phyloP scores from a whole-genome alignment of 2,329 filamentous ascomycete species.

The Colletotrichum eremochloae region DNA sequence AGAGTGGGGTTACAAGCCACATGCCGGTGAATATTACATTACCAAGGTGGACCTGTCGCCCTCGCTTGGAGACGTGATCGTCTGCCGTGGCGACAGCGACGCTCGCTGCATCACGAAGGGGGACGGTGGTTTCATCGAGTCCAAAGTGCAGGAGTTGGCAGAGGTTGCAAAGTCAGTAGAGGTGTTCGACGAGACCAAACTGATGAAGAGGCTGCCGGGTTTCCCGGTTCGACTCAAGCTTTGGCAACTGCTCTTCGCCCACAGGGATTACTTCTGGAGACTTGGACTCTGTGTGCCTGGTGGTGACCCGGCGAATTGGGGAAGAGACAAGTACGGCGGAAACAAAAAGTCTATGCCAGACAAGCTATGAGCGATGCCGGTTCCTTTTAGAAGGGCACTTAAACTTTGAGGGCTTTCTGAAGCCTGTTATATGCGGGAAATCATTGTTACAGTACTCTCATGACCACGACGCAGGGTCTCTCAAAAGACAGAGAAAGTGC shows the following conservation, averaged over 20 bases:
- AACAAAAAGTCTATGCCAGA: constrained; percentile 36
- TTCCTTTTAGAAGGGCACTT: not conserved
- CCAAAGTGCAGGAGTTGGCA: constrained; percentile 45
- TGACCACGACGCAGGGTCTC: not conserved
- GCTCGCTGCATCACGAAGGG: constrained; percentile 76
- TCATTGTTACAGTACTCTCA: not conserved
- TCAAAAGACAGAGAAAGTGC: not conserved
- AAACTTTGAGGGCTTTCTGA: not conserved
- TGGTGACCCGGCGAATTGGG: constrained; percentile 79
- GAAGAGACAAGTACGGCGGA: constrained; percentile 57
- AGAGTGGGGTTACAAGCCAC: constrained; percentile 90
- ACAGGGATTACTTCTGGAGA: constrained; percentile 97
- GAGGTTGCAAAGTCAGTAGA: constrained; percentile 8
- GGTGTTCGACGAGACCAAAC: constrained; percentile 39
- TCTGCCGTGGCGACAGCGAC: constrained; percentile 82
- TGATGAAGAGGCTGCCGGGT: constrained; percentile 64
- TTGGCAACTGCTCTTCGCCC: constrained; percentile 95
- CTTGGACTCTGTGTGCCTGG: constrained; percentile 90
- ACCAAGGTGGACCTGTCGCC: constrained; percentile 78
- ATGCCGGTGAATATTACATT: constrained; percentile 91
- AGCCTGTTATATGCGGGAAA: not conserved
- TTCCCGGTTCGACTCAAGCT: constrained; percentile 75
- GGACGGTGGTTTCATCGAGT: constrained; percentile 53
- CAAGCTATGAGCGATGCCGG: constrained; percentile 25
- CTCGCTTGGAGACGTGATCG: constrained; percentile 73